phyloP scores from a whole-genome alignment of 116 monocot species.

The Cymodocea nodosa region DNA sequence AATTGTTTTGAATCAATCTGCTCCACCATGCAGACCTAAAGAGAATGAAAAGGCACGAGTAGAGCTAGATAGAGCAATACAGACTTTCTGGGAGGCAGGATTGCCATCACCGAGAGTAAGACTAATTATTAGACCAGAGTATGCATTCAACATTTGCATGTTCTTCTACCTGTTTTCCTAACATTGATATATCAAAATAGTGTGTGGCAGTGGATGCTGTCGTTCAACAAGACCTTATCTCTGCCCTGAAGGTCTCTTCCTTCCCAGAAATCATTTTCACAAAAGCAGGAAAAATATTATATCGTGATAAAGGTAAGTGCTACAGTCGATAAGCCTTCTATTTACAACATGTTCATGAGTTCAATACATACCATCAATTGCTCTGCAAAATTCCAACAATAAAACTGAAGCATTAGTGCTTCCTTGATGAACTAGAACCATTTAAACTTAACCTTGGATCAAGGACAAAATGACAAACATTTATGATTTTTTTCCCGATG shows the following conservation, averaged over 20 bases:
- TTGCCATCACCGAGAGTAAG: conserved; percentile 78
- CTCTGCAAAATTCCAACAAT: no score
- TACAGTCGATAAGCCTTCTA: neutral
- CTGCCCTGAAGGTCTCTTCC: conserved; percentile 47
- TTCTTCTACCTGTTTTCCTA: neutral
- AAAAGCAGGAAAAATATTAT: conserved; percentile 78
- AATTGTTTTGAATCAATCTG: neutral
- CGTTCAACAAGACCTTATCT: conserved; percentile 51
- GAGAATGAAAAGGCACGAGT: conserved; percentile 61
- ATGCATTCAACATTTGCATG: neutral
- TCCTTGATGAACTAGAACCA: no score
- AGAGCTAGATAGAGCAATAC: conserved; percentile 63
- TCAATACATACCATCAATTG: no score
- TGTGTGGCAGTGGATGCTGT: conserved; percentile 89
- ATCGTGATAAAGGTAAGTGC: conserved; percentile 64
- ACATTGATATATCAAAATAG: conserved; percentile 16
- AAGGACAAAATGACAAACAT: no score
- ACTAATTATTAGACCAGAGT: no score
- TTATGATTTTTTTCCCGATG: no score
- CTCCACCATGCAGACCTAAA: conserved; percentile 31
- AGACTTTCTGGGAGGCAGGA: conserved; percentile 71
- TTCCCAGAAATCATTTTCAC: conserved; percentile 91
- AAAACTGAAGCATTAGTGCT: no score
- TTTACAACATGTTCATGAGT: no score
- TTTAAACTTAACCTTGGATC: no score